These are phyloP conservation scores for Yamadazyma sp. DNA, from an alignment of 1,139 yeast genomes.

Conservation along the genomic window DNA sequence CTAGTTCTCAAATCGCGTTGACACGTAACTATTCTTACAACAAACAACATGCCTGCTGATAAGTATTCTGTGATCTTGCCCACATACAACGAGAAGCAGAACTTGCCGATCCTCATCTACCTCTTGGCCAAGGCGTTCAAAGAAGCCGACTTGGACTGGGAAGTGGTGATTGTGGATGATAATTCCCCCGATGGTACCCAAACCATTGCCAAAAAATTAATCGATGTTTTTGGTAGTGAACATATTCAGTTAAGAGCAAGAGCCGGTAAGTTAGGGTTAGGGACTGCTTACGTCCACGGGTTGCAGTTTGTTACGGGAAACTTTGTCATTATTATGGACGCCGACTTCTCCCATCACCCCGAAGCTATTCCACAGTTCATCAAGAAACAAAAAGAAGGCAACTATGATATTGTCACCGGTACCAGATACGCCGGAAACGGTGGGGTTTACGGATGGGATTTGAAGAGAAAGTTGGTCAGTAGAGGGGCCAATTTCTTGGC, in stretches of 20 bases:
- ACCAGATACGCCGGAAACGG: constrained; percentile 82
- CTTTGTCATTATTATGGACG: constrained; percentile 82
- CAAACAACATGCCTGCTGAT: constrained; percentile 23
- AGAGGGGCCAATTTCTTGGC: constrained; percentile 84
- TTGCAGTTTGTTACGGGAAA: constrained; percentile 71
- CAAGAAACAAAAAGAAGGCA: constrained; percentile 60
- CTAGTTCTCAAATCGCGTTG: not conserved
- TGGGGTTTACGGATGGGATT: constrained; percentile 85
- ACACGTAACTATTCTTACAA: constrained; percentile 1
- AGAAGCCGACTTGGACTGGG: constrained; percentile 67
- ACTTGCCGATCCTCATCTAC: constrained; percentile 72
- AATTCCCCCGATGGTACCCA: constrained; percentile 85
- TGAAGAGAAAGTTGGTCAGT: constrained; percentile 75
- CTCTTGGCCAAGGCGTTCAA: constrained; percentile 70
- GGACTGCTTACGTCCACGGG: constrained; percentile 83
- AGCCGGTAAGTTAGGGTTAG: constrained; percentile 78
- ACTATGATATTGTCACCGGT: constrained; percentile 82
- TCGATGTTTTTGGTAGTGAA: constrained; percentile 60
- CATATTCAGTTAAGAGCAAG: constrained; percentile 71
- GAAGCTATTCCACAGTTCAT: constrained; percentile 78
- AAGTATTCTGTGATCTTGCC: constrained; percentile 79
- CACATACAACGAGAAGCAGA: constrained; percentile 72
- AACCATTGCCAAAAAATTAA: constrained; percentile 66
- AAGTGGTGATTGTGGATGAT: constrained; percentile 76
- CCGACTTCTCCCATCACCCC: constrained; percentile 83